Conservation (phyloP, 176 grass and related monocot species). For the Secale cereale region DNA sequence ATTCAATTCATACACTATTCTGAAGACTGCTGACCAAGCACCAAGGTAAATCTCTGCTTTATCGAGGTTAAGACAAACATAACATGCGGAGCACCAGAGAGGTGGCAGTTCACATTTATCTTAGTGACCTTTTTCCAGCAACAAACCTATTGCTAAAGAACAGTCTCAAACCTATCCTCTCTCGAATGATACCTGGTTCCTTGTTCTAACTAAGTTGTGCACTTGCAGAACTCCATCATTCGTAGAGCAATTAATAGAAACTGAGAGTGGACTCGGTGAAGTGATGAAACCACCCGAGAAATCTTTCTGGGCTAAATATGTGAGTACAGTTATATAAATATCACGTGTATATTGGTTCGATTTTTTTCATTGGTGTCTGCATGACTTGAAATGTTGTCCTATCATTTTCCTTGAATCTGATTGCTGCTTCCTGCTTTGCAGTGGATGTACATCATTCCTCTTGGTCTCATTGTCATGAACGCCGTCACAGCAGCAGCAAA, state of each 20-base stretch:
- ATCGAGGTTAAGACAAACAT: not conserved
- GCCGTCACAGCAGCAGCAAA: slow-evolving; percentile 87
- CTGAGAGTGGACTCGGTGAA: slow-evolving; percentile 66
- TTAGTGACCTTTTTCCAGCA: not conserved
- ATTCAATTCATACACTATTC: slow-evolving; percentile 82
- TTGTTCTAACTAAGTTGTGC: not conserved
- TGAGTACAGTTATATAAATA: slow-evolving; percentile 42
- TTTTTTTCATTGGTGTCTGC: not conserved
- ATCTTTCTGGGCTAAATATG: slow-evolving; percentile 99
- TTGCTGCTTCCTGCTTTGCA: slow-evolving; percentile 37
- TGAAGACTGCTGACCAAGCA: slow-evolving; percentile 91
- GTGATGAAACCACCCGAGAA: slow-evolving; percentile 85
- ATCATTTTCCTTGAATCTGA: not conserved
- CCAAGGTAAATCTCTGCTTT: slow-evolving; percentile 58
- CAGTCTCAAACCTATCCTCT: not conserved
- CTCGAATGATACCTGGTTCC: not conserved
- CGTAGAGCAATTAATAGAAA: slow-evolving; percentile 67
- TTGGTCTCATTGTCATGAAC: slow-evolving; percentile 94
- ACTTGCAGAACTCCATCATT: slow-evolving; percentile 89
- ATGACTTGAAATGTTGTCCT: not conserved
- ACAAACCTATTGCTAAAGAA: not conserved
- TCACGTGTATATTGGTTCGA: not conserved
- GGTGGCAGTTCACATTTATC: not conserved
- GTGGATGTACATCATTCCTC: slow-evolving; percentile 99
- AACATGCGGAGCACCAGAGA: not conserved